Base-by-base conservation (phyloP, 2,329 filamentous ascomycete species). In the Kalmusia sp. region DNA sequence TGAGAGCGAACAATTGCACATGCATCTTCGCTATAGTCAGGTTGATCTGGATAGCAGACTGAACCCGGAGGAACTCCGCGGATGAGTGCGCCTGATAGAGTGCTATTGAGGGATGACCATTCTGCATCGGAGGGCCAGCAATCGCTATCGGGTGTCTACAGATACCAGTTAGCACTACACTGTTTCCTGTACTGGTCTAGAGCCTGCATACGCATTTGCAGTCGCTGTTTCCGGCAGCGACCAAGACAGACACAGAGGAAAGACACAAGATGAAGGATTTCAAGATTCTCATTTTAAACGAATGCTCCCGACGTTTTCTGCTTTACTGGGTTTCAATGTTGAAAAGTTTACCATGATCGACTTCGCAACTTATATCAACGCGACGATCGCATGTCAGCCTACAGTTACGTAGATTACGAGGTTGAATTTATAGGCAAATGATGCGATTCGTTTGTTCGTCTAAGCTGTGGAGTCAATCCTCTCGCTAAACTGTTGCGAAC, bases 21-120 rank as follows among this genome's bases (percentile, higher is more conserved):
- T n/a, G 50, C 50, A 17, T 54, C 51, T 30, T 57, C 52, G 35
- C 61, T 44, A 43, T 68, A 67, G 30, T 63, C 58, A 2, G 62
- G 63, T 15, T 65, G 53, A 1, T 40, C 33, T 1, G 55, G 27
- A 30, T 70, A 71, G 51, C 69, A 73, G 9, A 68, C 68, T 14
- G 67, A 62, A 0, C 51, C 68, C 19, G 67, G 65, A 2, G 68
- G 67, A 3, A 59, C 24, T 6, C 49, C 54, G 1, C 35, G 54
- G 14, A 72, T 61, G 6, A 71, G 52, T 12, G 41, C 31, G 6
- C 68, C 64, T 1, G 51, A 48, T 4, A 71, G 33, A 1, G 61
- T 64, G 0, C 21, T 38, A 34, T 71, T 70, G 11, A 72, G 30
- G 3, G 49, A 12, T 7, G 43, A 25, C 62, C 63, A 73, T 31